Conservation (phyloP, 1,284 basidiomycete species). For the Ganoderma leucocontextum region DNA sequence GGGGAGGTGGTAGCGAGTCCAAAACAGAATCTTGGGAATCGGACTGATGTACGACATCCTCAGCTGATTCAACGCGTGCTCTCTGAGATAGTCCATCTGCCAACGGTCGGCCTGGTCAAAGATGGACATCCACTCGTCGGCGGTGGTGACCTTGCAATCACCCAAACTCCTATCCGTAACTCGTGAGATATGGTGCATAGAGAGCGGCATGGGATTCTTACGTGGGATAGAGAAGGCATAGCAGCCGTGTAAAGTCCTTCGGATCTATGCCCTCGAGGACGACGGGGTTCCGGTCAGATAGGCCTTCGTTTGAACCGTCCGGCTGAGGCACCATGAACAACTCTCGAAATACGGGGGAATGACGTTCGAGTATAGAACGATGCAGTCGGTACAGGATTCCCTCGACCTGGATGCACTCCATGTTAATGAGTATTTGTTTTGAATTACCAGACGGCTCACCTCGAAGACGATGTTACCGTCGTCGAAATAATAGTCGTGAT, state of each 20-base stretch:
- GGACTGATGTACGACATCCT: constrained; percentile 25
- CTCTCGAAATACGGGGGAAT: constrained; percentile 31
- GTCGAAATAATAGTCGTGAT: constrained; percentile 29
- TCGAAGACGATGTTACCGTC: constrained; percentile 33
- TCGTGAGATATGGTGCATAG: neutral
- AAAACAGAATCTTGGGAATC: constrained; percentile 28
- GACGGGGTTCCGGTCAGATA: constrained; percentile 29
- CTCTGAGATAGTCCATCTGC: constrained; percentile 32
- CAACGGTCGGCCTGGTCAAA: constrained; percentile 33
- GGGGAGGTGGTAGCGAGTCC: constrained; percentile 28
- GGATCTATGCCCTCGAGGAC: constrained; percentile 25
- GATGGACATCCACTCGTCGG: constrained; percentile 33
- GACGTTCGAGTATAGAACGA: constrained; percentile 29
- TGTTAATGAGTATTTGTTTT: neutral
- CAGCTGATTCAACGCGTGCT: constrained; percentile 21
- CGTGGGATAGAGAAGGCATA: constrained; percentile 33
- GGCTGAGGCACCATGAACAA: constrained; percentile 31
- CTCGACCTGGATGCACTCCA: constrained; percentile 20
- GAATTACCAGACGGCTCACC: constrained; percentile 7
- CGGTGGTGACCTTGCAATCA: constrained; percentile 24
- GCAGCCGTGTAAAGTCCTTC: constrained; percentile 26
- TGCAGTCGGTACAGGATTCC: constrained; percentile 28
- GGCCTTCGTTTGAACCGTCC: constrained; percentile 24
- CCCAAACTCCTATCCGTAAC: constrained; percentile 18
- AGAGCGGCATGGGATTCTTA: constrained; percentile 10